Conservation (phyloP, 1,284 basidiomycete genomes). For the Erythrobasidium hasegawianum region DNA sequence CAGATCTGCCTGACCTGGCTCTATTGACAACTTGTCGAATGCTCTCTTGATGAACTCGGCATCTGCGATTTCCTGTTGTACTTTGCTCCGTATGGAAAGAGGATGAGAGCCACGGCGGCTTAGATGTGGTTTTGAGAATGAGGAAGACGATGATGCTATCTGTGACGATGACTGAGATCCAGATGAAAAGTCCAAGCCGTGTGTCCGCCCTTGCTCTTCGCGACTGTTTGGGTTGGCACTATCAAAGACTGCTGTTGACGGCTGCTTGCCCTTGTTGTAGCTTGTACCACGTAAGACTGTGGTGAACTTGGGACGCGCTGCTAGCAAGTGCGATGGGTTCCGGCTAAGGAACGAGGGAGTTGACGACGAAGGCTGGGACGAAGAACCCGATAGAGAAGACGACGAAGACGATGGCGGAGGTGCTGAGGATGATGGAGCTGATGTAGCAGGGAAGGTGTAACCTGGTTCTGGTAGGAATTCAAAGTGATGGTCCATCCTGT, state of each 20-base stretch:
- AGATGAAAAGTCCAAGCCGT: too few species aligned
- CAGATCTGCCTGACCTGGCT: background rate
- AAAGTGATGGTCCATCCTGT: too few species aligned
- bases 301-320: background rate
- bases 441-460: constrained; percentile 1
- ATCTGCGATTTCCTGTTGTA: constrained; percentile 8
- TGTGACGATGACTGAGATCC: too few species aligned
- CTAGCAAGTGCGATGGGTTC: background rate
- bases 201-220: background rate
- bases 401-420: background rate
- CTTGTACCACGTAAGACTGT: background rate
- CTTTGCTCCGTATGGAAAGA: background rate
- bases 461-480: background rate
- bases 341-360: background rate
- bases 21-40: constrained; percentile 21
- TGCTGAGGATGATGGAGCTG: background rate
- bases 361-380: background rate
- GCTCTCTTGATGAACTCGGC: constrained; percentile 32
- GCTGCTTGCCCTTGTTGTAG: background rate
- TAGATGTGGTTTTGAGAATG: background rate
- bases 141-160: background rate
- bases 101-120: constrained; percentile 17
- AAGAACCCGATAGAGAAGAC: too few species aligned
- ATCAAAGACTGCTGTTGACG: background rate
- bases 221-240: background rate